Evolutionary conservation across 768 basidiomycete genomes (phyloP), one percentile per base, ranked within the genome.

Genomic region (Cystoderma amianthinum): DNA sequence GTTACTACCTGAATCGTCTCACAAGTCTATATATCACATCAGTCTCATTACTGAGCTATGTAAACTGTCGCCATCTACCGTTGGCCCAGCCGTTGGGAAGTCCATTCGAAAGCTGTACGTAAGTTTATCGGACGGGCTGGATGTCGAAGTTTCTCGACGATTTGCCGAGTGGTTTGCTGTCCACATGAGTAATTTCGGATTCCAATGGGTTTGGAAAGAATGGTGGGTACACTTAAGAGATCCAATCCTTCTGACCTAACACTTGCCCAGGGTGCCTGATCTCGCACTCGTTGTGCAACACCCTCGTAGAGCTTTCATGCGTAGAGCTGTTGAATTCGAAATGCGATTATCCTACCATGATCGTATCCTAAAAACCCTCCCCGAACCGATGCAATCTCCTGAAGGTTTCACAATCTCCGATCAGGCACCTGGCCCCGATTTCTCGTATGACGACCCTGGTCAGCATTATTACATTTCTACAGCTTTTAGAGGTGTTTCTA

Each of bases 201-300:
- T 97, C 64, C 82, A 85, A 53, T 98, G 96, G 96, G 91, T 96
- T 11, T 99, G 96, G 96, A 94, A 91, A 54, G 96, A 98, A 73
- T 99, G 96, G 95, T 93, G 39, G 34, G 81, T 63, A 3, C 10
- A 9, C n/a, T n/a, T n/a, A n/a, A n/a, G n/a, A n/a, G 3, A 22
- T 12, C 2, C 15, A 25, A 13, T 3, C 15, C 24, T 20, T 7
- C 34, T 38, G 15, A 33, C n/a, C n/a, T n/a, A n/a, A 46, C n/a
- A 38, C 6, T 18, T 48, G 13, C 30, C 6, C 40, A 98, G 95
- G 95, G 67, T 91, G 11, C 82, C 85, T 2, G 96, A 98, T 63
- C 67, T 98, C 21, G 59, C 73, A 1, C 63, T 95, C 7, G 64
- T 80, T 3, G 56, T 73, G 9, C 75, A 85, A 39, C 93, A 98